Evolutionary conservation across 345 rosid genomes (phyloP), one percentile per base, ranked within the genome.

Genomic region (Arabis hirsuta): DNA sequence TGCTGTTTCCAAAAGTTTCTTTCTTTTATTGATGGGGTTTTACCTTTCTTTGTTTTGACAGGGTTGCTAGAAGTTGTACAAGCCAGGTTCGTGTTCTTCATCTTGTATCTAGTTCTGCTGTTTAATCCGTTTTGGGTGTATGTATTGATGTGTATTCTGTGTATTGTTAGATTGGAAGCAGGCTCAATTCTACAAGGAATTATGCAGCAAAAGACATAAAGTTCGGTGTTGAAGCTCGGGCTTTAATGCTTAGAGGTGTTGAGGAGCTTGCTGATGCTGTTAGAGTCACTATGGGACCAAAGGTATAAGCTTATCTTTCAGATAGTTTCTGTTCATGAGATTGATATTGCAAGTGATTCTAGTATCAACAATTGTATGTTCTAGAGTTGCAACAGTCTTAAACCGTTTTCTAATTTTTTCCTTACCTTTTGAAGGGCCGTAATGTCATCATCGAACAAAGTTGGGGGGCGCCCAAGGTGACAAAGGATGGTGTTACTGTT

Each of bases 201-300:
- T 92, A 95, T 90, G 96, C 96, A 0, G 91, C 96, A 1, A 95
- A 95, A 81, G 97, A 95, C 62, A 88, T 86, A n/a, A 84, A 50
- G 67, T 92, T 90, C 31, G 94, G 97, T 9, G 97, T 91, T 27
- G 98, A 95, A 27, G 97, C 94, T 36, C 84, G 99, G 43, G 93
- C 94, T 69, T 57, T 82, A 65, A 95, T 95, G 98, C 98, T 95
- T 31, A 88, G 63, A 72, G 98, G 99, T 54, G 98, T 90, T 10
- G 98, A 95, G 82, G 99, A 95, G 70, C 94, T 95, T 11, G 96
- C 96, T 42, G 97, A 92, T 78, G 90, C 98, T 3, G 98, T 92
- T 55, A 84, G 77, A 83, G 96, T 95, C 69, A 95, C 99, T 32
- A 92, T 91, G 96, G 99, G 98, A 41, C 99, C 99, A 34, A 96